Evolutionary conservation across 2,329 filamentous ascomycete species (phyloP), one percentile per base, ranked within the genome.

Genomic region (Dryadomyces sulphureus): DNA sequence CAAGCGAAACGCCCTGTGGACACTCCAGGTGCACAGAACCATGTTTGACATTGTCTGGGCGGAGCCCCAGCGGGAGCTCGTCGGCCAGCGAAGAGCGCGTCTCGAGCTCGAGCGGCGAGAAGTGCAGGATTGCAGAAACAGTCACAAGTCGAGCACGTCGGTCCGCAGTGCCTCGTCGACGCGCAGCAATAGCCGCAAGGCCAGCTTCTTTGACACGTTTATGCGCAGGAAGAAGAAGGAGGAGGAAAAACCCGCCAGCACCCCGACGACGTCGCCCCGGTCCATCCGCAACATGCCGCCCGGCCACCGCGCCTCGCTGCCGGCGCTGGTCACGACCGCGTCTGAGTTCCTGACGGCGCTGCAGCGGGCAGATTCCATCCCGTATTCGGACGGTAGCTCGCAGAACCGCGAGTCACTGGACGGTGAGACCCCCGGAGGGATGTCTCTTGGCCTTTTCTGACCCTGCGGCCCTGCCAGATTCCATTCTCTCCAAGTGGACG

Each of bases 11-110:
- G 16, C 34, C n/a, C 11, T 16, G 16, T 36, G 5, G 17, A 4
- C 34, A 36, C 34, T 19, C 11, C 34, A 12, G n/a, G 14, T n/a
- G 17, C 41, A 30, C 32, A 6, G 30, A 4, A n/a, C 41, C 19
- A 78, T 78, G 74, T 77, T 75, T 55, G 72, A 77, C 55, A 69
- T 77, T 27, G 60, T 73, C 41, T 78, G 74, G 74, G 72, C 71
- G 4, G 73, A 77, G 47, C 70, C 69, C 20, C 62, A 70, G 43
- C 61, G 65, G 48, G 70, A 77, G 58, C 63, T 67, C 8, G 65
- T 76, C 16, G 70, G 72, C 3, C 68, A 77, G 55, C 65, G 68
- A 46, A 67, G 67, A 16, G 64, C 67, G 2, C 67, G 65, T 41
- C 76, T 74, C 53, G 67, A 68, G 50, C 54, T 57, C 41, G 65